phyloP scores from a whole-genome alignment of 106 monocot genomes.

The Phalaenopsis equestris region DNA sequence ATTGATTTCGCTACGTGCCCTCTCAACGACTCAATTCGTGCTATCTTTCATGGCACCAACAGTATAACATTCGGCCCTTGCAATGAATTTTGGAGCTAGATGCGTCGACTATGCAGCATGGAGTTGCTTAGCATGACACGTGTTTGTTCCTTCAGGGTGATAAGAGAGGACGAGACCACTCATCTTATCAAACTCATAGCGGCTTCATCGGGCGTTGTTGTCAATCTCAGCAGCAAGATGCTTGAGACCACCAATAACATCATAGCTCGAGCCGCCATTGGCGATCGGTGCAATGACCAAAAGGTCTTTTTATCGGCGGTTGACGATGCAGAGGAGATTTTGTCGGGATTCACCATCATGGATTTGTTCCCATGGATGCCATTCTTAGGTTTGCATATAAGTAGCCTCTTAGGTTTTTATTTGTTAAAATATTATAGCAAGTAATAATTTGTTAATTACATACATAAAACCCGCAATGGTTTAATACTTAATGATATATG shows the following conservation, averaged over 20 bases:
- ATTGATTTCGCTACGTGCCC: slow-evolving; percentile 1
- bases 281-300: too few relatives aligned
- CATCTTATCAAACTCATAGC: not conserved
- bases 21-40: not conserved
- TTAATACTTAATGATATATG: not conserved
- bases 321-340: not conserved
- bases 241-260: not conserved
- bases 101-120: slow-evolving; percentile 6
- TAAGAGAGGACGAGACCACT: not conserved
- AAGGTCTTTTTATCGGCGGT: not conserved
- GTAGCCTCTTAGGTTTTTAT: too few relatives aligned
- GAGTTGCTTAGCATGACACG: slow-evolving; percentile 5
- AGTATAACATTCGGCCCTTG: slow-evolving; percentile 11
- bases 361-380: slow-evolving; percentile 27
- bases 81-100: slow-evolving; percentile 10
- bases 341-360: slow-evolving; percentile 7
- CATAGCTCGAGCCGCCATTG: too few relatives aligned
- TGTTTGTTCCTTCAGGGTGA: not conserved
- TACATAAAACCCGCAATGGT: too few relatives aligned
- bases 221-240: not conserved
- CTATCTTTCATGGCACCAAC: slow-evolving; percentile 9
- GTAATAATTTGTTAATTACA: too few relatives aligned
- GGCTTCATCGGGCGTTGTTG: not conserved
- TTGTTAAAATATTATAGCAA: too few relatives aligned
- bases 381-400: not conserved